Evolutionary conservation across 257 asterid species (phyloP), one percentile per base, ranked within the genome.

Genomic region (Petunia axillaris): DNA sequence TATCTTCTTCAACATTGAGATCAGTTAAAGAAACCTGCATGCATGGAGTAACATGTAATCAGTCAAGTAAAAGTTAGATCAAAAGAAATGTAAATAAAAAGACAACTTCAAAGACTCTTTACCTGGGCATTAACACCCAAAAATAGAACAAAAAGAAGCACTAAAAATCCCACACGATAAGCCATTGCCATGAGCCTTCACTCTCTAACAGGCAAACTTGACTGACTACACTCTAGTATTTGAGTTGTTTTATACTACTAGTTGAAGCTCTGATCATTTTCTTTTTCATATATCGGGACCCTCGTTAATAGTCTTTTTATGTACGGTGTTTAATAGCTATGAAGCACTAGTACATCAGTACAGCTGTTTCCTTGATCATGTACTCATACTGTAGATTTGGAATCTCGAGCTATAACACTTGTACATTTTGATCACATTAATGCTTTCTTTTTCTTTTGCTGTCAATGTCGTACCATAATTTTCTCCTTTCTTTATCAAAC

Each of bases 21-120:
- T 79, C 83, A 43, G 89, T 83, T 44, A 71, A 46, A 46, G 85
- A 87, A 44, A 70, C 88, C 92, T 87, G 85, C 81, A 85, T 8
- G 43, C 63, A 62, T 55, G 39, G 35, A 76, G 15, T 5, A 79
- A 25, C 11, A 78, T 25, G 50, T 46, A 52, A 13, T 76, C 3
- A 60, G 0, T 6, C 13, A 41, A 50, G 2, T 6, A 6, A 8
- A 48, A 7, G 54, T 48, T 7, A 50, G 54, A 50, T 1, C 54
- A 50, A 50, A 50, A 2, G 7, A 50, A 8, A 9, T 50, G 3
- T 8, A 50, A 2, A 13, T 50, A 50, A 50, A 8, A 50, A 50
- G 55, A 8, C 55, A 10, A 50, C 55, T 50, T 50, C 54, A 5
- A 36, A 37, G 43, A 37, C 2, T 8, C 3, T 9, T 0, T 70